Conservation (phyloP, 139 green algal species). For the Ostreobium quekettii region DNA sequence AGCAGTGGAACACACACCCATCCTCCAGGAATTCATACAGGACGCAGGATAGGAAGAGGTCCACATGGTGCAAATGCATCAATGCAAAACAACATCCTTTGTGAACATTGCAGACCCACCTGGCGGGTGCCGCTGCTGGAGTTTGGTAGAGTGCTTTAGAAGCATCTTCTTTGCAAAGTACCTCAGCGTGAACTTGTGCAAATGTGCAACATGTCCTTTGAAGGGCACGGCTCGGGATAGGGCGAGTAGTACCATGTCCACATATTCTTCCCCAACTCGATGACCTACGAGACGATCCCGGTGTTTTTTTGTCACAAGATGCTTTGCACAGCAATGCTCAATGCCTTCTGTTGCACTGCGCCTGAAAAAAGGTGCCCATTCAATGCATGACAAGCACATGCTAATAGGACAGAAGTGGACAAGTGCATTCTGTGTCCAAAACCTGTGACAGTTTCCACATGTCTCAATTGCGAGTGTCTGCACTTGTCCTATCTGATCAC, state of each 20-base stretch:
- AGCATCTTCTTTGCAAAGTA: constrained; percentile 86
- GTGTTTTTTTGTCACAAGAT: too few relatives aligned
- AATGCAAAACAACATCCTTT: not conserved
- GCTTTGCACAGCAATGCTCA: too few relatives aligned
- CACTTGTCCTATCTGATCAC: not conserved
- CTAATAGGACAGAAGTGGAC: constrained; percentile 37
- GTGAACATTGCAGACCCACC: constrained; percentile 24
- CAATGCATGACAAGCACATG: constrained; percentile 25
- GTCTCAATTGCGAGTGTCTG: not conserved
- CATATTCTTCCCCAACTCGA: constrained; percentile 88
- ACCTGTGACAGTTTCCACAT: not conserved
- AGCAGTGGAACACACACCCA: too few relatives aligned
- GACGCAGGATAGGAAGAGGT: constrained; percentile 99
- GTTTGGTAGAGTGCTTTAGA: constrained; percentile 86
- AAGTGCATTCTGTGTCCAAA: not conserved
- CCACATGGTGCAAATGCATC: constrained; percentile 97
- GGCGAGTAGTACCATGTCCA: constrained; percentile 99
- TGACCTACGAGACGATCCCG: too few relatives aligned
- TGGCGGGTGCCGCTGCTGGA: constrained; percentile 77
- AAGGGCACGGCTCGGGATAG: constrained; percentile 90
- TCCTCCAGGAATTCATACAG: constrained; percentile 89
- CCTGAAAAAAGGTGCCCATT: constrained; percentile 33
- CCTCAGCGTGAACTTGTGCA: constrained; percentile 86
- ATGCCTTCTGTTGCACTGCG: constrained; percentile 38
- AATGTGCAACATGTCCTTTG: constrained; percentile 80